Evolutionary conservation across 768 basidiomycete species (phyloP).

Genomic region (Lactarius deliciosus): DNA sequence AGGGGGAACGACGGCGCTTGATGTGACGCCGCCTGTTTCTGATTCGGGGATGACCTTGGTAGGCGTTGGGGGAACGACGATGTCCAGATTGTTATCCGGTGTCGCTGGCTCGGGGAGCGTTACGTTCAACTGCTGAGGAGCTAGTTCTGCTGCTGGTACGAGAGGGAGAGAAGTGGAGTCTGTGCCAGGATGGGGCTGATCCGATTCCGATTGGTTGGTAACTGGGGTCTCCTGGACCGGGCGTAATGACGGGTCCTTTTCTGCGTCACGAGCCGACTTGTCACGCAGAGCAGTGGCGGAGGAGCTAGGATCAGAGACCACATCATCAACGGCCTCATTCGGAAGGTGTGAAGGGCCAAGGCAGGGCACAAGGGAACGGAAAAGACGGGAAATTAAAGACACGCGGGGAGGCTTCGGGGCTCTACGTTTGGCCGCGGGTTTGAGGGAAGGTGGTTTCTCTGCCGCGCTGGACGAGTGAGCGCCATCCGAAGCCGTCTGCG

Average conservation of each 20-base stretch:
- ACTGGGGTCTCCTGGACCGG: slow-evolving; percentile 30
- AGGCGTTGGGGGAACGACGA: slow-evolving; percentile 51
- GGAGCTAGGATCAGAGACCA: slow-evolving; percentile 30
- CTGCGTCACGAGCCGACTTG: slow-evolving; percentile 33
- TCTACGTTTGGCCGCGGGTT: slow-evolving; percentile 29
- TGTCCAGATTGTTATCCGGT: slow-evolving; percentile 36
- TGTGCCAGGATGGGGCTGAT: slow-evolving; percentile 18
- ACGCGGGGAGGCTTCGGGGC: slow-evolving; percentile 40
- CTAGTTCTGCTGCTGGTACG: slow-evolving; percentile 12
- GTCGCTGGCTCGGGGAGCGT: slow-evolving; percentile 31
- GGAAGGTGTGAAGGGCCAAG: slow-evolving; percentile 50
- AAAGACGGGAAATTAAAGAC: slow-evolving; percentile 58
- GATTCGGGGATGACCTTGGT: slow-evolving; percentile 55
- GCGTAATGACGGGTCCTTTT: slow-evolving; percentile 28
- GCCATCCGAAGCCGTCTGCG: slow-evolving; percentile 38
- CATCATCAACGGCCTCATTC: slow-evolving; percentile 44
- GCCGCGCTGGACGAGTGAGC: slow-evolving; percentile 37
- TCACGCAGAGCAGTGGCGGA: slow-evolving; percentile 33
- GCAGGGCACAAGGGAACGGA: slow-evolving; percentile 67
- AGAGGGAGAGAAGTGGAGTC: slow-evolving; percentile 14
- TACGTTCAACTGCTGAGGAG: slow-evolving; percentile 33
- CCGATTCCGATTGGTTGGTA: slow-evolving; percentile 29
- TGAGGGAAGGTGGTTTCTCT: slow-evolving; percentile 30
- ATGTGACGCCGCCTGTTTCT: slow-evolving; percentile 86
- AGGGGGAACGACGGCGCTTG: slow-evolving; percentile 89